Evolutionary conservation across 148 eudicot genomes (phyloP), one percentile per base, ranked within the genome.

Genomic region (Polygonum aviculare): DNA sequence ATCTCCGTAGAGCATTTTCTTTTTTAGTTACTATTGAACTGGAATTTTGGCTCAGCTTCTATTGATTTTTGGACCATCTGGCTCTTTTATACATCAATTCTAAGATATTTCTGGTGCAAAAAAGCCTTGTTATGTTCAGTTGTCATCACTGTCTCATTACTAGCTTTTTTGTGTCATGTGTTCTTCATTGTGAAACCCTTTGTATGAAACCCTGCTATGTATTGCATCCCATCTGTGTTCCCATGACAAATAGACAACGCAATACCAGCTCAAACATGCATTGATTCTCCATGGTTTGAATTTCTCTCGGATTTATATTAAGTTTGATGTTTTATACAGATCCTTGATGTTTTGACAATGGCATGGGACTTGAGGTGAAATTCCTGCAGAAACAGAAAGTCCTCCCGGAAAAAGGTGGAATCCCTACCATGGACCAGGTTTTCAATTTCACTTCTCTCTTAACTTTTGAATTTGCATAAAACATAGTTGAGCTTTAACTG

Each of bases 301-400:
- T 26, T 26, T 26, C 31, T 26, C 31, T 26, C 31, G 31, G 31
- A 26, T 26, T 26, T 26, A 26, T 26, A 26, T 26, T 26, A 26
- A n/a, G 21, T 72, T 26, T 72, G 54, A 11, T 72, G 51, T 35
- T 71, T 33, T 47, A 72, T 78, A 79, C 87, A 95, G 99, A 88
- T 89, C 57, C 86, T 95, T 78, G 85, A 90, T 83, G 97, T 92
- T 80, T 87, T 95, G 79, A 91, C 94, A 62, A 83, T 84, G 84
- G 89, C 96, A 69, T 95, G 99, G 99, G 87, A 85, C 83, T 86
- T 89, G 69, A 86, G 99, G 33, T 95, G 99, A 97, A 74, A 65
- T 26, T 74, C 83, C 49, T 82, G 80, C 82, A 78, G 62, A 73
- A 81, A 80, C 69, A 50, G 72, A 71, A 81, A 79, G 41, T 78